These are phyloP conservation scores for Xerocomus potaroensis DNA, from an alignment of 768 basidiomycete species.

Conservation along the genomic window DNA sequence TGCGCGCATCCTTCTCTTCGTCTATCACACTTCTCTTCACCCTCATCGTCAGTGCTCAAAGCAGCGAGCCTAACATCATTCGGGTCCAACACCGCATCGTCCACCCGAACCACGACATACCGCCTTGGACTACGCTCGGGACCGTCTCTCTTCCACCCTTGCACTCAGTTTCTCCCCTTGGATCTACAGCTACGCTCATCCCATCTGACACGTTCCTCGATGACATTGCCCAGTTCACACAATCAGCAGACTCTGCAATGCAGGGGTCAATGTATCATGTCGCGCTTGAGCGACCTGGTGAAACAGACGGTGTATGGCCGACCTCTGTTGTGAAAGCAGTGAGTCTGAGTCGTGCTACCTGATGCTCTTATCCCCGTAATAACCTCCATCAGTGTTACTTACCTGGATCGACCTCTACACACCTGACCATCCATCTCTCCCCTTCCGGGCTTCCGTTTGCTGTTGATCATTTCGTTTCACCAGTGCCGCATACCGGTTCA, in stretches of 20 bases:
- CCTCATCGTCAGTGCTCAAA: slow-evolving; percentile 10
- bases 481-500: slow-evolving; percentile 63
- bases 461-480: slow-evolving; percentile 67
- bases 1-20: slow-evolving; percentile 4
- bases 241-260: slow-evolving; percentile 34
- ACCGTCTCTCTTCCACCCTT: slow-evolving; percentile 21
- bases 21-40: slow-evolving; percentile 13
- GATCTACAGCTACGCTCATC: slow-evolving; percentile 32
- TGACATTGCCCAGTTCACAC: slow-evolving; percentile 45
- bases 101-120: slow-evolving; percentile 28
- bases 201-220: slow-evolving; percentile 40
- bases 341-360: slow-evolving; percentile 57
- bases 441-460: slow-evolving; percentile 50
- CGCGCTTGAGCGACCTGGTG: slow-evolving; percentile 51
- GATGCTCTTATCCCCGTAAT: too few species aligned
- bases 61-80: slow-evolving; percentile 8
- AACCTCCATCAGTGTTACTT: slow-evolving; percentile 73
- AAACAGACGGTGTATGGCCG: slow-evolving; percentile 32
- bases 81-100: slow-evolving; percentile 29
- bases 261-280: slow-evolving; percentile 63
- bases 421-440: slow-evolving; percentile 52
- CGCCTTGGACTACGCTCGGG: slow-evolving; percentile 24
- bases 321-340: slow-evolving; percentile 36
- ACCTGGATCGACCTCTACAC: slow-evolving; percentile 46
- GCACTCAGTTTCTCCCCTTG: slow-evolving; percentile 34